Base-by-base conservation (phyloP, 2,329 filamentous ascomycete genomes). In the Ramularia collo-cygni region DNA sequence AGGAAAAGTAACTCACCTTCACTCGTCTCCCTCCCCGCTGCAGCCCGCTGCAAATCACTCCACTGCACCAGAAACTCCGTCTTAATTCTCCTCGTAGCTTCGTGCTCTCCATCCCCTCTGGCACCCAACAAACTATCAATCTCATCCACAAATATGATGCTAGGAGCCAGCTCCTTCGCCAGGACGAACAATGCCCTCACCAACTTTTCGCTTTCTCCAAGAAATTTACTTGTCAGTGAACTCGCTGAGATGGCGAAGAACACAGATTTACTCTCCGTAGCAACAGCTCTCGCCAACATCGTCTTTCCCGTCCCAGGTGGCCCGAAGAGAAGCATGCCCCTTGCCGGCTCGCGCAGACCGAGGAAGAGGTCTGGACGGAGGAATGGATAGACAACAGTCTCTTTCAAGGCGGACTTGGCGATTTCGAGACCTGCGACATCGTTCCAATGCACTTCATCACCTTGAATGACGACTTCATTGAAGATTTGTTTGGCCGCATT, bases 261-360 rank as follows among this genome's bases (percentile, higher is more conserved):
- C 0, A 93, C 94, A 8, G 87, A 94, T 54, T 81, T 83, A 2
- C 86, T 94, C 63, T 98, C 92, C 0, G 92, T 96, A 1, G 92
- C 92, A 1, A 96, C 90, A 7, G 87, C 88, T 48, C 92, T 78
- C 8, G 92, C 92, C 27, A 98, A 71, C 92, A 98, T 98, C 0
- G 92, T 98, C 64, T 98, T 98, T 37, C 92, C 92, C 0, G 92
- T 98, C n/a, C 92, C 92, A 0, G 92, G 92, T 1, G 92, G 92
- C 0, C 92, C 92, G 58, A 98, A 98, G 1, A 98, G 72, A 1
- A 98, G 72, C 86, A 98, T 96, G 4, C 92, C 92, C 42, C 88
- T 75, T 10, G 92, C 90, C 14, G 92, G 92, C 59, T 98, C 92
- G 28, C 92, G 83, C 8, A 98, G 72, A 0, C 92, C 92, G 76